Base-by-base conservation (phyloP, 78 protist genomes). In the Dictyostelium brefeldianum region DNA sequence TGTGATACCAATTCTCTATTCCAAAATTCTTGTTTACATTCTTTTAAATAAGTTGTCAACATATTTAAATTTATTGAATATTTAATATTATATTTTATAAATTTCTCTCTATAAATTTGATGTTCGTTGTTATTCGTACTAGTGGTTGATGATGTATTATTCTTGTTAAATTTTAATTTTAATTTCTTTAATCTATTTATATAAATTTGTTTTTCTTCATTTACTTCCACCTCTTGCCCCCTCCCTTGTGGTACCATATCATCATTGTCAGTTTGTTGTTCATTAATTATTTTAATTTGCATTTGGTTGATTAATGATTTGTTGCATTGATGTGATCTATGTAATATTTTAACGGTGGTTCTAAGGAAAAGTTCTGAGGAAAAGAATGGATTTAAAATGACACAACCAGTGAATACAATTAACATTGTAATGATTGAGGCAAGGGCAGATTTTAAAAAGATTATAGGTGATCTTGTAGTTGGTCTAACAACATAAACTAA, bases 11-110 rank as follows among this genome's bases (percentile, higher is more conserved):
- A 47, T 7, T 47, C 48, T 9, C 2, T 9, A n/a, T 57, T 87
- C 92, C 92, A 87, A 31, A 54, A 22, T 50, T 87, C 92, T 12
- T 25, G 17, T 10, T 64, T 50, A 12, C 83, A 46, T 36, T 87
- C 92, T 25, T 22, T 48, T 29, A 48, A 31, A 77, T 87, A 87
- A 4, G n/a, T 71, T 20, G 77, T 18, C 5, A 84, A n/a, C 31
- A 25, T 71, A 56, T 84, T 84, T 57, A 84, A 69, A 18, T 46
- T 15, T 4, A 31, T 14, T 20, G 91, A 84, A 11, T 65, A 65
- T 18, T 64, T 70, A 10, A 36, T 22, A 50, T 62, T 53, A 46
- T 18, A 43, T 78, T 78, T 78, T 5, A 46, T 53, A 18, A 48
- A 29, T 31, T 18, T 54, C 46, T 53, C 69, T 29, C 57, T 53